phyloP scores from a whole-genome alignment of 2,329 filamentous ascomycete species.

The Alternaria gansuensis region DNA sequence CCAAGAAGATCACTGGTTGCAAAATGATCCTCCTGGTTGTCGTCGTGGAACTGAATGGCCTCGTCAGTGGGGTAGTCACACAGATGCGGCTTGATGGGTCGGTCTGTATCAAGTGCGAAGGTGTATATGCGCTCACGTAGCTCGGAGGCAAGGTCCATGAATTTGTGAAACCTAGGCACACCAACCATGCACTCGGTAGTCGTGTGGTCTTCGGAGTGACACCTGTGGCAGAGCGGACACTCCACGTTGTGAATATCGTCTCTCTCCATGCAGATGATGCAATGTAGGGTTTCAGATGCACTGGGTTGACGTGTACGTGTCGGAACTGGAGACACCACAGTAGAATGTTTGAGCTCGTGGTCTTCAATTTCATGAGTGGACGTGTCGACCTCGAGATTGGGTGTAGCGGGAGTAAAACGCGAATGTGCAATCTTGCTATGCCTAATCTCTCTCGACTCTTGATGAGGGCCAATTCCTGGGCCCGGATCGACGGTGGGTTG shows the following conservation, averaged over 20 bases:
- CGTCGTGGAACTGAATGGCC: constrained; percentile 32
- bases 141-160: constrained; percentile 30
- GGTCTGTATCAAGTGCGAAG: constrained; percentile 15
- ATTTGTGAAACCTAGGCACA: constrained; percentile 18
- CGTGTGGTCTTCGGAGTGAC: neutral
- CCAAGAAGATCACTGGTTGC: constrained; percentile 14
- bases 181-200: neutral
- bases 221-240: neutral
- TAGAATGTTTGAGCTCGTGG: neutral
- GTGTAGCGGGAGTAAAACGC: neutral
- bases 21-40: constrained; percentile 19
- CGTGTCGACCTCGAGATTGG: neutral
- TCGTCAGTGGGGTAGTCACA: constrained; percentile 17
- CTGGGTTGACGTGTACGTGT: neutral
- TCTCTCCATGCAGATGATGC: neutral
- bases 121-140: constrained; percentile 30
- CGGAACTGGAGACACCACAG: neutral
- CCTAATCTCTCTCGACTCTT: no score
- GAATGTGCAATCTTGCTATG: no score
- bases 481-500: neutral
- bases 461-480: no score
- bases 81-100: constrained; percentile 27
- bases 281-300: neutral
- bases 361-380: neutral
- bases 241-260: neutral